phyloP scores from a whole-genome alignment of 148 eudicot genomes.

The Fallopia convolvulus region DNA sequence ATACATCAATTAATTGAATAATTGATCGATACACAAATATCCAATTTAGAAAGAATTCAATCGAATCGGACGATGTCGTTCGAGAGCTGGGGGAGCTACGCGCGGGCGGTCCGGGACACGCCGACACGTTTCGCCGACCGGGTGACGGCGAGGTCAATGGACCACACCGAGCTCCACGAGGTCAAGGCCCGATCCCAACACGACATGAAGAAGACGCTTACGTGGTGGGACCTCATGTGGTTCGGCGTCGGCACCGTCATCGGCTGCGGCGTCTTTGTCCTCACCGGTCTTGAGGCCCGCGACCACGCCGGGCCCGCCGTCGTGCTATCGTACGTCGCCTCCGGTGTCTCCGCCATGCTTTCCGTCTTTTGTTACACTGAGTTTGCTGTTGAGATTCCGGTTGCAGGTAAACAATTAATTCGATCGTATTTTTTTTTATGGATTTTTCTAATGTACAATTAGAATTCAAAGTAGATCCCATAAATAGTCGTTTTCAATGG shows the following conservation, averaged over 20 bases:
- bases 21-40: too few species aligned
- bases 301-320: constrained; percentile 1
- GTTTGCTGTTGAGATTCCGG: constrained; percentile 66
- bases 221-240: constrained; percentile 75
- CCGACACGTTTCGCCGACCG: constrained; percentile 35
- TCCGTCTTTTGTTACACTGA: constrained; percentile 70
- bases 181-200: constrained; percentile 30
- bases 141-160: constrained; percentile 34
- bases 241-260: constrained; percentile 71
- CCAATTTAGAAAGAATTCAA: too few species aligned
- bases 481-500: not conserved
- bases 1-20: too few species aligned
- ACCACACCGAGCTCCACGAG: constrained; percentile 25
- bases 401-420: constrained; percentile 33
- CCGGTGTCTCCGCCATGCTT: constrained; percentile 60
- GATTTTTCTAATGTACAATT: too few species aligned
- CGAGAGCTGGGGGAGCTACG: constrained; percentile 44
- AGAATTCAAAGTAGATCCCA: too few species aligned
- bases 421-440: too few species aligned
- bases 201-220: constrained; percentile 49
- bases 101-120: constrained; percentile 27
- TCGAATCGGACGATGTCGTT: too few species aligned
- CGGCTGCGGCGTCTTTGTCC: constrained; percentile 71
- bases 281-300: constrained; percentile 57
- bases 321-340: constrained; percentile 31